Base-by-base conservation (phyloP, 306 rosid genomes). In the Lupinus albus region DNA sequence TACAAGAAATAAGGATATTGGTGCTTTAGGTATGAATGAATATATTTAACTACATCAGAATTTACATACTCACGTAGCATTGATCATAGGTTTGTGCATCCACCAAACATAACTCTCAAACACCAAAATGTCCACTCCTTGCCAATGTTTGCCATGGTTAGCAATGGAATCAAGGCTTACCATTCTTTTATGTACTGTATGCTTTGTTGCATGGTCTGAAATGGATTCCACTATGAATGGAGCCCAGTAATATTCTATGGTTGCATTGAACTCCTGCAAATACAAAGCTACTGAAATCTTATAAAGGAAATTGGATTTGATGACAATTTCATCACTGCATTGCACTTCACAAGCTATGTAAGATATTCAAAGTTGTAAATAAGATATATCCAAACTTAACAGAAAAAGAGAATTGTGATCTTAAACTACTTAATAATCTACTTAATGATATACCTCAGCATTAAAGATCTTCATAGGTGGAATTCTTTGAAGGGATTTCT, bases 41-140 rank as follows among this genome's bases (percentile, higher is more conserved):
- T 36, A 7, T 39, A 53, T 49, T 49, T 38, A 60, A 13, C 28
- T 45, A 61, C 14, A 49, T n/a, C 1, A 53, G 18, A 5, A 20
- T 46, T 45, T 32, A 55, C 33, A 36, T 7, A 81, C 88, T 58
- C 66, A 86, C 98, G 93, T 87, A 5, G 95, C 95, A 59, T 92
- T 89, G 73, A 92, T 80, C 8, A 81, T 44, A 67, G 97, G 98
- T 47, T 70, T 82, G 61, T 86, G 71, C 88, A 86, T 88, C 98
- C 91, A 93, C 98, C 96, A 92, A 30, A 89, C 88, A 38, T 92
- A 87, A 81, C 98, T 92, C 85, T 89, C 96, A 32, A 92, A 92
- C 21, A 92, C 89, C 84, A 92, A 77, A 18, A 87, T 30, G 78
- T 92, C 96, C 63, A 88, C 96, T 46, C 80, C 94, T 83, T 86